phyloP scores from a whole-genome alignment of 345 rosid genomes.

The Psidium friedrichsthalianum region DNA sequence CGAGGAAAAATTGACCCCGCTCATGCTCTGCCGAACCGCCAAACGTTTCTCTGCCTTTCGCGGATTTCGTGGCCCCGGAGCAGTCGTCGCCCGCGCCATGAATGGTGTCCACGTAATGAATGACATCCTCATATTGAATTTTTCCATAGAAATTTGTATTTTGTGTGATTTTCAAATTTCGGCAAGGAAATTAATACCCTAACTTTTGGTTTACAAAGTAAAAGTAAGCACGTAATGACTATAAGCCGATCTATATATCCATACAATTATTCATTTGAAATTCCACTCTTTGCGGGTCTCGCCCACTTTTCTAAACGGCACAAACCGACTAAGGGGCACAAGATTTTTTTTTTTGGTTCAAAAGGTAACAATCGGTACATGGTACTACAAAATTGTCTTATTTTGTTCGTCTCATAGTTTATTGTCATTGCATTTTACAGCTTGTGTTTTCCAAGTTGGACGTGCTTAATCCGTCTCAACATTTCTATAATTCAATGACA shows the following conservation, averaged over 20 bases:
- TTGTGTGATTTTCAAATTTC: neutral
- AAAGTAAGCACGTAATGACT: neutral
- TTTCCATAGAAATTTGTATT: neutral
- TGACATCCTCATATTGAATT: neutral
- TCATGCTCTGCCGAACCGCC: neutral
- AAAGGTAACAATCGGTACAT: neutral
- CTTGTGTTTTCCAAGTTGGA: neutral
- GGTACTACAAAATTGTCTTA: neutral
- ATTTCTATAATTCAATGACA: neutral
- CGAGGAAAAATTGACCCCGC: neutral
- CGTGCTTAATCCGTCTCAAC: neutral
- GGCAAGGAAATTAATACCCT: neutral
- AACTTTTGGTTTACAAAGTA: neutral
- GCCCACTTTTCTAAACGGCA: neutral
- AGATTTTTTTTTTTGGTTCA: neutral
- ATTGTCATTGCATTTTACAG: neutral
- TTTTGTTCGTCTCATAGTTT: neutral
- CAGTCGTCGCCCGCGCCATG: neutral
- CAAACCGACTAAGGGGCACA: neutral
- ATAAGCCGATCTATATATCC: neutral
- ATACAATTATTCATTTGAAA: neutral
- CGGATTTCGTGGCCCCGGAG: neutral
- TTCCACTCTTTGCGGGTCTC: neutral
- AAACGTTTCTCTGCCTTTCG: neutral
- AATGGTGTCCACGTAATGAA: neutral